Evolutionary conservation across 257 asterid genomes (phyloP).

Genomic region (Solanum chilense): DNA sequence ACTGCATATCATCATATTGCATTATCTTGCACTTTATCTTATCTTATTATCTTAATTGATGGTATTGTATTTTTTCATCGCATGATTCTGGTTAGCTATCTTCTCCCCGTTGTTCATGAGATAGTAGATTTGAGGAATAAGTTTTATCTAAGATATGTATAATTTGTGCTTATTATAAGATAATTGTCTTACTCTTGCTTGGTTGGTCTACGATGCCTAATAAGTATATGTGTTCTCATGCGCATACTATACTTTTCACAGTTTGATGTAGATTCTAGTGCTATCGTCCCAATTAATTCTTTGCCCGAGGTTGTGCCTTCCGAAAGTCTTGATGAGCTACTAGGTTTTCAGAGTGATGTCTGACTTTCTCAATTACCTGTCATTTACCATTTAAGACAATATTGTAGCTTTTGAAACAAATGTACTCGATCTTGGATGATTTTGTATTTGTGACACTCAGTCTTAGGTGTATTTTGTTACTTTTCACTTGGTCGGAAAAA

Average conservation of each 20-base stretch:
- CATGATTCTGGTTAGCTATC: background rate
- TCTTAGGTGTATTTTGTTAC: background rate
- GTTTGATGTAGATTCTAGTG: background rate
- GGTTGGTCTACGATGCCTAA: too few relatives aligned
- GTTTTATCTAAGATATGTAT: background rate
- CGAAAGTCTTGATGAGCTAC: background rate
- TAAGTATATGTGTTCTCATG: background rate
- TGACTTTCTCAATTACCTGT: background rate
- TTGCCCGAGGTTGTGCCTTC: background rate
- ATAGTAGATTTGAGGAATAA: background rate
- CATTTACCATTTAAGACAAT: background rate
- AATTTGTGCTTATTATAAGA: too few relatives aligned
- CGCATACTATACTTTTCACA: background rate
- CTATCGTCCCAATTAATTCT: background rate
- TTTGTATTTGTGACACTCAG: background rate
- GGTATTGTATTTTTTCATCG: background rate
- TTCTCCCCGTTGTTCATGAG: too few relatives aligned
- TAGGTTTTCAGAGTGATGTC: background rate
- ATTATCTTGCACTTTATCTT: too few relatives aligned
- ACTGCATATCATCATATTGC: background rate
- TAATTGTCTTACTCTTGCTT: too few relatives aligned
- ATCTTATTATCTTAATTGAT: background rate
- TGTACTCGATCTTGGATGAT: background rate
- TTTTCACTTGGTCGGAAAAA: background rate
- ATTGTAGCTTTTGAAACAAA: background rate